Evolutionary conservation across 2,329 filamentous ascomycete species (phyloP), one percentile per base, ranked within the genome.

Genomic region (Aspergillus latus): DNA sequence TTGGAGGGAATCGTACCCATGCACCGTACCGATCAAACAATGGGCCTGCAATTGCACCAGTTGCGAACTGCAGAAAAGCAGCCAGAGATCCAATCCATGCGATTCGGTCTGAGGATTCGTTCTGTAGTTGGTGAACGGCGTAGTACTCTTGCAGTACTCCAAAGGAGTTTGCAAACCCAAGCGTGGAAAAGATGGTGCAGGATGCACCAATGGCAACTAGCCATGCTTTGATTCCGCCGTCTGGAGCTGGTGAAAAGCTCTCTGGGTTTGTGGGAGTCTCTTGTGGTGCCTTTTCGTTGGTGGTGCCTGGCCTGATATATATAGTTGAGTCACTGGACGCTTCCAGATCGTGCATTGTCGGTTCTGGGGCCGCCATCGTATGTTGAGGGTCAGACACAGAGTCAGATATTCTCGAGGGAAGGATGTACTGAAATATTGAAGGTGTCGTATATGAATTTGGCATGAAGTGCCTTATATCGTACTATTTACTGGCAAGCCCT

Each of bases 111-210:
- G 75, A 58, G 1, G 72, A 70, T 45, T 77, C 70, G 1, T 71
- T 56, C 4, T 49, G 61, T 1, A 81, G 70, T 45, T 77, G 74
- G 49, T 79, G 67, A 1, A 60, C 65, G 32, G 74, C 65, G 59
- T 81, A 81, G 65, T 80, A 81, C 28, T 70, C 70, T 49, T 80
- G 74, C 54, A 78, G 80, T 4, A 79, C 70, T 13, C 79, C 78
- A 43, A 78, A 79, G 0, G 74, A 76, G 62, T 80, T 80, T 49
- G 70, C 58, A 56, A 75, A 76, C 11, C 77, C 78, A 0, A 80
- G 62, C 10, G 64, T 68, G 3, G 66, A 72, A 62, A 79, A 78
- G 54, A 77, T 72, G 26, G 66, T 58, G 13, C 52, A 59, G 26
- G 62, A 54, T 15, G 59, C 59, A 11, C 66, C 68, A 7, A 58